phyloP scores from a whole-genome alignment of 1,139 yeast genomes.

The Nakaseomyces sp. region DNA sequence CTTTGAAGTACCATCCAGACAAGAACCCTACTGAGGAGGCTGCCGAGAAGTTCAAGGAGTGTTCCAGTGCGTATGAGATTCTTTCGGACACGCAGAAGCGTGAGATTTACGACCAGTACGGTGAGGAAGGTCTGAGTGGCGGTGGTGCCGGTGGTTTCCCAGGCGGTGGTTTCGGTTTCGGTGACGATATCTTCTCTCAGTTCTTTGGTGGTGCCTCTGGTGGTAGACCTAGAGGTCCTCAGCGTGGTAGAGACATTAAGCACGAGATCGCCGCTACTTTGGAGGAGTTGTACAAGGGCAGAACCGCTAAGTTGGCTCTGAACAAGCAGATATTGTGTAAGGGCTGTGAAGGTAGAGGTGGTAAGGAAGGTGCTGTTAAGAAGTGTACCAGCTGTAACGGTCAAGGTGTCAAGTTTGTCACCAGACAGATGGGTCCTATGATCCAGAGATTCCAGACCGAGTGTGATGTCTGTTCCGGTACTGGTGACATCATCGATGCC shows the following conservation, averaged over 20 bases:
- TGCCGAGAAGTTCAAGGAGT: constrained; percentile 91
- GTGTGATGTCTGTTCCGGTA: constrained; percentile 88
- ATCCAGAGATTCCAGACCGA: constrained; percentile 94
- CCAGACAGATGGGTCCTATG: constrained; percentile 99
- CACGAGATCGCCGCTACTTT: constrained; percentile 79
- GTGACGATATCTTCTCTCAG: constrained; percentile 86
- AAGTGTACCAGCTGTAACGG: constrained; percentile 84
- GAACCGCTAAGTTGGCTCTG: constrained; percentile 85
- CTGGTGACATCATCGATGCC: constrained; percentile 81
- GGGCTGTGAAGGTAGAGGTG: constrained; percentile 91
- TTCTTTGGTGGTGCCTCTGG: constrained; percentile 69
- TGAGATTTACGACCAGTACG: constrained; percentile 78
- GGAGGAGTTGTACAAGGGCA: constrained; percentile 92
- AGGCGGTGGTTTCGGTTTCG: constrained; percentile 43
- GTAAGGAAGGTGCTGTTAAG: constrained; percentile 84
- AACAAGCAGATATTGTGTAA: constrained; percentile 87
- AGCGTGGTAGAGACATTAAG: constrained; percentile 80
- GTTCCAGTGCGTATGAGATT: constrained; percentile 83
- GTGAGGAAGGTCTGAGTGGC: constrained; percentile 84
- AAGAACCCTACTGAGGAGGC: constrained; percentile 85
- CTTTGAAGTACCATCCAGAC: constrained; percentile 93
- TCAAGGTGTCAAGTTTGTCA: constrained; percentile 82
- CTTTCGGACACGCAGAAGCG: constrained; percentile 83
- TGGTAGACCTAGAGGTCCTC: constrained; percentile 76
- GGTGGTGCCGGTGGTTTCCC: constrained; percentile 61